Evolutionary conservation across 2,329 filamentous ascomycete genomes (phyloP).

Genomic region (Eutypella sp.): DNA sequence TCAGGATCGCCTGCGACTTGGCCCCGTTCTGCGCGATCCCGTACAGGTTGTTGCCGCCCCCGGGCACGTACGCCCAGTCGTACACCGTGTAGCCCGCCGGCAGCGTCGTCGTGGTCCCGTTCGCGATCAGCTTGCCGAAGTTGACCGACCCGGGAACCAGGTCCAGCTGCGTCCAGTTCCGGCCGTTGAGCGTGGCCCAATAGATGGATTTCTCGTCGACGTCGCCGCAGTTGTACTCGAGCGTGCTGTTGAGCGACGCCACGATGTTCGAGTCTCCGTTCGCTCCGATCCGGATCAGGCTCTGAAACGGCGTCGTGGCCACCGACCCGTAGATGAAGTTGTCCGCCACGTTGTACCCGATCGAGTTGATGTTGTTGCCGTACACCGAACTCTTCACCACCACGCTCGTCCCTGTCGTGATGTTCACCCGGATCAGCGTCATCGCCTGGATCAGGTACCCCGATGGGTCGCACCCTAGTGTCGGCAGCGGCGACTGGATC

Average conservation of each 20-base stretch:
- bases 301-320: neutral
- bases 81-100: slow-evolving; percentile 5
- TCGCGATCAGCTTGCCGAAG: slow-evolving; percentile 7
- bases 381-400: slow-evolving; percentile 4
- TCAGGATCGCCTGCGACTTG: slow-evolving; percentile 2
- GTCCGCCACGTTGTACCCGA: slow-evolving; percentile 20
- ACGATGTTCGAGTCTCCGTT: slow-evolving; percentile 10
- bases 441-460: slow-evolving; percentile 12
- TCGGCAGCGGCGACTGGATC: slow-evolving; percentile 4
- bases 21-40: slow-evolving; percentile 1
- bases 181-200: slow-evolving; percentile 5
- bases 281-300: slow-evolving; percentile 17
- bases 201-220: slow-evolving; percentile 14
- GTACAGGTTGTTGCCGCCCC: slow-evolving; percentile 8
- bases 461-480: slow-evolving; percentile 6
- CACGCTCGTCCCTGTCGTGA: slow-evolving; percentile 3
- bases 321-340: slow-evolving; percentile 17
- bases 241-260: slow-evolving; percentile 1
- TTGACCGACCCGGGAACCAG: slow-evolving; percentile 8
- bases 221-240: slow-evolving; percentile 12
- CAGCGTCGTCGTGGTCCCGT: slow-evolving; percentile 4
- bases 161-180: slow-evolving; percentile 10
- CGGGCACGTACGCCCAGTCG: slow-evolving; percentile 15
- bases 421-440: slow-evolving; percentile 12
- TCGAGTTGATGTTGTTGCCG: slow-evolving; percentile 16